Conservation (phyloP, 768 basidiomycete species). For the Podaxis sp. region DNA sequence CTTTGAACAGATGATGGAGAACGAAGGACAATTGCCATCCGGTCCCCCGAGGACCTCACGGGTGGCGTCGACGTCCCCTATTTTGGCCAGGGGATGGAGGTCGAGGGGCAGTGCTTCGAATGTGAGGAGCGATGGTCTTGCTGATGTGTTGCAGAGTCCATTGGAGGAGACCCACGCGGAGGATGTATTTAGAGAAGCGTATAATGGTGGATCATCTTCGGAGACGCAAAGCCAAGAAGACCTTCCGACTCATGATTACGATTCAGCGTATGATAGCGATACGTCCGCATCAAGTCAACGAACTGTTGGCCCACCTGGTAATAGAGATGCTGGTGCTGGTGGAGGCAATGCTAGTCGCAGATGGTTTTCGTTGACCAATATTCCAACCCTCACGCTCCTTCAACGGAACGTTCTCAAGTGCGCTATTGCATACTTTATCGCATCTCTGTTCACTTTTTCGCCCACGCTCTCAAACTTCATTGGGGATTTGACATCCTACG, state of each 20-base stretch:
- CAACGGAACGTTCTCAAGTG: conserved; percentile 87
- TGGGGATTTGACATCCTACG: conserved; percentile 55
- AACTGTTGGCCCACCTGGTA: conserved; percentile 1
- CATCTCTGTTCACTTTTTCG: conserved; percentile 90
- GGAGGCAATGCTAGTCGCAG: background rate
- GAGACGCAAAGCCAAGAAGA: background rate
- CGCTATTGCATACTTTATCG: conserved; percentile 85
- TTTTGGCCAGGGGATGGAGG: background rate
- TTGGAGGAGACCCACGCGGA: background rate
- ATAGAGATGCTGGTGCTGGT: background rate
- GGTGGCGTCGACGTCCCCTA: background rate
- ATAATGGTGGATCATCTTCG: background rate
- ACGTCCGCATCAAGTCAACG: conserved; percentile 4
- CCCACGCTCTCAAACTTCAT: conserved; percentile 71
- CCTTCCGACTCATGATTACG: conserved; percentile 4
- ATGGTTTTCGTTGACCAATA: conserved; percentile 9
- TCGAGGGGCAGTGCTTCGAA: background rate
- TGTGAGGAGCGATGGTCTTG: background rate
- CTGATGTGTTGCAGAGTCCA: conserved; percentile 1
- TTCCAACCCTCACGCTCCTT: conserved; percentile 46
- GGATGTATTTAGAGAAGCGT: background rate
- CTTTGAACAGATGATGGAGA: conserved; percentile 73
- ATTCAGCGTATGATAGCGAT: conserved; percentile 12
- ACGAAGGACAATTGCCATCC: conserved; percentile 46
- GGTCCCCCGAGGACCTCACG: conserved; percentile 10